phyloP scores from a whole-genome alignment of 805 yeast genomes.

The Wickerhamiella shivajii region DNA sequence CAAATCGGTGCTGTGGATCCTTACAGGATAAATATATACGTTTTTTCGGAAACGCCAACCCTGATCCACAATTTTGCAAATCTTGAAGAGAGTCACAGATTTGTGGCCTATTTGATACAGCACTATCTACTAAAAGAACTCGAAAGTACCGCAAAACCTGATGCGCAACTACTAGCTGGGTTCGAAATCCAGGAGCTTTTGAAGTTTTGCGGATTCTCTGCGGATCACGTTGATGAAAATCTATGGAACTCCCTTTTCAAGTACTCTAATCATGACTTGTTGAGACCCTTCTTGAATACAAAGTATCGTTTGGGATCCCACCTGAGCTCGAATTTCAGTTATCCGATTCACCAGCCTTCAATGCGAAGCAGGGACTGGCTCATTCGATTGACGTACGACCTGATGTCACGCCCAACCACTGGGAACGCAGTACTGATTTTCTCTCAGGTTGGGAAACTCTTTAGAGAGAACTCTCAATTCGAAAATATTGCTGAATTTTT shows the following conservation, averaged over 20 bases:
- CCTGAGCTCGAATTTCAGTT: slow-evolving; percentile 32
- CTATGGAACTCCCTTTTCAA: slow-evolving; percentile 53
- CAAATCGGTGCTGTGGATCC: slow-evolving; percentile 65
- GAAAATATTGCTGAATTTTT: slow-evolving; percentile 48
- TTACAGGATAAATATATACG: slow-evolving; percentile 36
- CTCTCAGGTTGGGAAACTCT: slow-evolving; percentile 45
- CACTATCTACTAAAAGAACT: slow-evolving; percentile 65
- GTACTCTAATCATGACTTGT: slow-evolving; percentile 53
- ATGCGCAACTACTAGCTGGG: slow-evolving; percentile 68
- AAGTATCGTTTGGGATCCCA: slow-evolving; percentile 47
- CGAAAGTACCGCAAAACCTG: slow-evolving; percentile 82
- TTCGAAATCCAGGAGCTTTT: slow-evolving; percentile 80
- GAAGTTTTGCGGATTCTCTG: slow-evolving; percentile 31
- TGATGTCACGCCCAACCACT: slow-evolving; percentile 33
- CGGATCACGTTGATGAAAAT: background rate
- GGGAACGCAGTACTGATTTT: slow-evolving; percentile 34
- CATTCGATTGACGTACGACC: slow-evolving; percentile 47
- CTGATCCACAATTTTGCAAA: slow-evolving; percentile 50
- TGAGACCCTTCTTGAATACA: slow-evolving; percentile 54
- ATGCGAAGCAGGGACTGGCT: slow-evolving; percentile 50
- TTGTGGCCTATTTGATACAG: slow-evolving; percentile 51
- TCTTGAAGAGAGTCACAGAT: slow-evolving; percentile 44
- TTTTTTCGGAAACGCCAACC: slow-evolving; percentile 29
- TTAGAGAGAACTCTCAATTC: slow-evolving; percentile 47
- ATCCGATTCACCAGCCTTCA: slow-evolving; percentile 46